Conservation (phyloP, 2,329 filamentous ascomycete species). For the Drechslerella dactyloides region DNA sequence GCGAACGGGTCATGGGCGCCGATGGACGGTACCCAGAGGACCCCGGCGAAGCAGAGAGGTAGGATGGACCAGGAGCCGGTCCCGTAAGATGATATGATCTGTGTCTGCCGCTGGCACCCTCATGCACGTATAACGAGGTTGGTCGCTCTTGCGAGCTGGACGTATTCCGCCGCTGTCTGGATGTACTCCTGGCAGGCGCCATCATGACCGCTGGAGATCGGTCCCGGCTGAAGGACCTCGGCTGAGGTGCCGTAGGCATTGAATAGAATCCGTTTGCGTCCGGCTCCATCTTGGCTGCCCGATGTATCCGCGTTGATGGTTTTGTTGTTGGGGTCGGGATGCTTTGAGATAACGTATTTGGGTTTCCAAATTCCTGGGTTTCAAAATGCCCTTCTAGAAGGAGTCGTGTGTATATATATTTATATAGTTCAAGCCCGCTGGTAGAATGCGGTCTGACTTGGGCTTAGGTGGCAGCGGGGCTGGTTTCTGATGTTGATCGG, state of each 20-base stretch:
- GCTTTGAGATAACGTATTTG: conserved; percentile 4
- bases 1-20: conserved; percentile 32
- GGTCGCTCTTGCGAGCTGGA: conserved; percentile 45
- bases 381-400: conserved; percentile 9
- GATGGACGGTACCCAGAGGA: conserved; percentile 33
- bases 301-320: conserved; percentile 13
- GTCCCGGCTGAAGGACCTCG: conserved; percentile 40
- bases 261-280: conserved; percentile 49
- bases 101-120: conserved; percentile 40
- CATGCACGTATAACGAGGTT: conserved; percentile 47
- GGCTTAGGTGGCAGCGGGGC: conserved; percentile 3
- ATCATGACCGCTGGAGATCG: conserved; percentile 48
- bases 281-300: conserved; percentile 41
- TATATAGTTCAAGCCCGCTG: conserved; percentile 14
- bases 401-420: not conserved
- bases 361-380: conserved; percentile 15
- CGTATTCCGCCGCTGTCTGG: conserved; percentile 34
- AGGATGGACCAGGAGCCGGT: conserved; percentile 37
- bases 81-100: conserved; percentile 46
- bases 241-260: conserved; percentile 42
- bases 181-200: conserved; percentile 40
- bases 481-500: conserved; percentile 14
- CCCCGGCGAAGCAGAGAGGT: conserved; percentile 24
- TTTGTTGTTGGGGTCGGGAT: conserved; percentile 15
- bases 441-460: not conserved